Evolutionary conservation across 106 monocot species (phyloP), one percentile per base, ranked within the genome.

Genomic region (Dactylorhiza incarnata): DNA sequence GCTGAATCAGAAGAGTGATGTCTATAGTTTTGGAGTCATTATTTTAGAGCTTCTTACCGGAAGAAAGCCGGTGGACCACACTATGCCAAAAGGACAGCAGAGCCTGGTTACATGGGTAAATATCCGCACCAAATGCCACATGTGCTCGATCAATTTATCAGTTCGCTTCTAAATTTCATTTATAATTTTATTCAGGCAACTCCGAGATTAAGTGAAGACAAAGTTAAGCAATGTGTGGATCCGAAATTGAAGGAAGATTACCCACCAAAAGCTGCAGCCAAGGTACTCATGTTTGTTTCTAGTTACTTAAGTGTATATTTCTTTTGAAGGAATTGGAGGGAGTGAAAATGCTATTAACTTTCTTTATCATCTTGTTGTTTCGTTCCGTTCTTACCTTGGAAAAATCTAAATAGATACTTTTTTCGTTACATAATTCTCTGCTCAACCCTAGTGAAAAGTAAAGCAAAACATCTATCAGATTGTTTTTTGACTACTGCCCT

Each of bases 251-350:
- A 86, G 63, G 76, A 87, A 20, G 86, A 89, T 5, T 92, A 89
- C 52, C 92, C 92, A 46, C 92, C 89, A 51, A 92, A 92, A 48
- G 89, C 86, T n/a, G 86, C 89, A 69, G 92, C 92, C 20, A 92
- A 92, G 89, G 92, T 91, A 74, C 20, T 47, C 12, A 14, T 20
- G 25, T 63, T 5, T 23, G 20, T 9, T 63, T 22, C 37, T 37
- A 37, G 37, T 37, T 37, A 37, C 37, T 37, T 37, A 2, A 37
- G 37, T 63, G 5, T 63, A 63, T 63, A 2, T 52, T 52, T 52
- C 14, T 52, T 52, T 52, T 52, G 14, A 11, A 52, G 14, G 51
- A 5, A 37, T 37, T 37, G 37, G 37, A 37, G 37, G 37, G 37
- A 37, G 37, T 37, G 37, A 37, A 37, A 37, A 37, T 37, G 37